phyloP scores from a whole-genome alignment of 768 basidiomycete genomes.

The Tylopilus rubrobrunneus region DNA sequence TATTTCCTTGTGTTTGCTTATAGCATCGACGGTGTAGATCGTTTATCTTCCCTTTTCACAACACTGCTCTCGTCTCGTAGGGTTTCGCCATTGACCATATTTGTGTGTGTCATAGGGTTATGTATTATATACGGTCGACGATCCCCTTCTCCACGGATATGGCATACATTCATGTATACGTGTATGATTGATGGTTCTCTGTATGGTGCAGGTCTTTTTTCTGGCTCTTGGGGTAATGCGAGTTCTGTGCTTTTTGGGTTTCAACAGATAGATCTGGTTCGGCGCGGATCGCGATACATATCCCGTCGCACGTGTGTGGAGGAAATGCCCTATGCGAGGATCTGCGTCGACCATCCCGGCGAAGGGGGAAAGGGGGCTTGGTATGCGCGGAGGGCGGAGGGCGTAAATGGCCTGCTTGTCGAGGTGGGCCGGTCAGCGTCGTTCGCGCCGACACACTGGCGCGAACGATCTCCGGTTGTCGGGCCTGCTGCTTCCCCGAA shows the following conservation, averaged over 20 bases:
- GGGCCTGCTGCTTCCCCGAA: too few species aligned
- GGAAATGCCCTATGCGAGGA: not conserved
- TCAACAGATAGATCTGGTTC: not conserved
- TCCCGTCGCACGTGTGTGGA: not conserved
- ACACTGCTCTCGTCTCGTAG: not conserved
- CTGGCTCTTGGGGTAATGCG: not conserved
- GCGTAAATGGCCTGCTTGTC: too few species aligned
- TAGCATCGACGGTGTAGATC: conserved; percentile 13
- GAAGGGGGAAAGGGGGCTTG: too few species aligned
- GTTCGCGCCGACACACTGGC: too few species aligned
- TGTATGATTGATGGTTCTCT: not conserved
- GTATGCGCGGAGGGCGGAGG: too few species aligned
- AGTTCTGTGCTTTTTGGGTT: not conserved
- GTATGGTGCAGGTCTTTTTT: not conserved
- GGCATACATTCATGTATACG: conserved; percentile 1
- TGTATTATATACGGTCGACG: conserved; percentile 5
- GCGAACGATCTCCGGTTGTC: too few species aligned
- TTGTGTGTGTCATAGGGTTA: conserved; percentile 15
- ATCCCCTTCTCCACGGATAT: conserved; percentile 4
- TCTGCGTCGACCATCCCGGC: too few species aligned
- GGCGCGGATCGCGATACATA: not conserved
- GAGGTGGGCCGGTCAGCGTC: too few species aligned
- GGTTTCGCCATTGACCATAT: conserved; percentile 5
- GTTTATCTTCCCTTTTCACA: not conserved
- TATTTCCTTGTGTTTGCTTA: not conserved